These are phyloP conservation scores for Dovyalis caffra DNA, from an alignment of 345 rosid species.

Conservation along the genomic window DNA sequence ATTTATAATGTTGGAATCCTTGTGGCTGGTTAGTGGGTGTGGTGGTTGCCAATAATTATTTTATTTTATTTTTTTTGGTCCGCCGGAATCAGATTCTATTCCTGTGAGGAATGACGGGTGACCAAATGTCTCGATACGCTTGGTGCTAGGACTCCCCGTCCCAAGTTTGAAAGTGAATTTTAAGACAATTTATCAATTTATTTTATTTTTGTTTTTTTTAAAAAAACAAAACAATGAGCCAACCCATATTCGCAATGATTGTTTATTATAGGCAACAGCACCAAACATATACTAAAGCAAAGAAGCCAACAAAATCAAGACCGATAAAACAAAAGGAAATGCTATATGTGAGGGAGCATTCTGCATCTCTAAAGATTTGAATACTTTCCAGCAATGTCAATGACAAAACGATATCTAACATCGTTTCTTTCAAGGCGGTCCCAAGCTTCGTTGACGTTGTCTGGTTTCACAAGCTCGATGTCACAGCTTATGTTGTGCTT, in stretches of 20 bases:
- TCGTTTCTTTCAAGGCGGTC: conserved; percentile 53
- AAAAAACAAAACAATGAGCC: neutral
- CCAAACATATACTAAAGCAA: too few species aligned
- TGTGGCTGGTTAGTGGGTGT: too few species aligned
- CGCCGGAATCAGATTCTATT: too few species aligned
- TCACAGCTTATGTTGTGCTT: conserved; percentile 49
- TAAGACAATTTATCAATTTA: too few species aligned
- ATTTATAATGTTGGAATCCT: too few species aligned
- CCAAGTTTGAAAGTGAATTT: neutral
- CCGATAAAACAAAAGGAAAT: neutral
- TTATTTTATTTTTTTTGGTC: too few species aligned
- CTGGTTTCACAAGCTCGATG: conserved; percentile 40
- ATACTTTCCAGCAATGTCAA: conserved; percentile 41
- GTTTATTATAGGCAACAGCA: neutral
- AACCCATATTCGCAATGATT: neutral
- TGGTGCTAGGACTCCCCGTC: too few species aligned
- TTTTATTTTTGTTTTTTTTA: too few species aligned
- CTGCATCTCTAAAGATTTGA: neutral
- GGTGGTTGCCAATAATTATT: too few species aligned
- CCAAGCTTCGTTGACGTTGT: conserved; percentile 44
- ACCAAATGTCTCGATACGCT: too few species aligned
- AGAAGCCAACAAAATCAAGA: neutral
- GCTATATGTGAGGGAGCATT: neutral
- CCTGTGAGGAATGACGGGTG: too few species aligned
- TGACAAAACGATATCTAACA: conserved; percentile 63